Evolutionary conservation across 2,329 filamentous ascomycete genomes (phyloP), one percentile per base, ranked within the genome.

Genomic region (Trichoderma gracile): DNA sequence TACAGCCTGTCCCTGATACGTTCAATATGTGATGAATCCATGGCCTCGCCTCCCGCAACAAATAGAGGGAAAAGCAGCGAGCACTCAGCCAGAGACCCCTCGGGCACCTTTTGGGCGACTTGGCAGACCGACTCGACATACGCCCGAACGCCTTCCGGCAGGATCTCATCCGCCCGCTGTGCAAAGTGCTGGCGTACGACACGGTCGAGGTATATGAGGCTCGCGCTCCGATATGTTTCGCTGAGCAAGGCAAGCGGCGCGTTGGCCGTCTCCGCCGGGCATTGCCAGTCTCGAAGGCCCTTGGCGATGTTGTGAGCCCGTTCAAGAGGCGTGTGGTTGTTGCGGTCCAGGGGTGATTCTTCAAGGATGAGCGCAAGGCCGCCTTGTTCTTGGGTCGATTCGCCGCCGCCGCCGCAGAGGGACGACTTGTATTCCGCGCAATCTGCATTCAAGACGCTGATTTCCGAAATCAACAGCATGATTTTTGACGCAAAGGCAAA

Each of bases 181-280:
- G 45, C 33, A 21, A 50, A 50, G 8, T 50, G 40, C 27, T 50
- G 43, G 17, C 46, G 46, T 12, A 59, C 15, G 19, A 59, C 45
- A 19, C 43, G 33, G 19, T 59, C 19, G 15, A 59, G 45, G 56
- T 59, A 50, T 59, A 59, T 59, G 1, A 50, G 56, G 14, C 45
- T 21, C n/a, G 56, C 56, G n/a, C 56, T 59, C 42, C 46, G 21
- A 30, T 59, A 59, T 27, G 56, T 50, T 30, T 59, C 45, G 21
- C 45, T 50, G 33, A 59, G 56, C 30, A 25, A 42, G 17, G 30
- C 56, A 15, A 59, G 56, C 45, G 45, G 56, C 17, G 19, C 50
- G 46, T 59, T 38, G 19, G 46, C 30, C 10, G 56, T 49, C 49
- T 7, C 7, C 0, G 45, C 33, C 10, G 56, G 56, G 21, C 56